Evolutionary conservation across 208 protist species (phyloP).

Genomic region (Phytomonas serpens): DNA sequence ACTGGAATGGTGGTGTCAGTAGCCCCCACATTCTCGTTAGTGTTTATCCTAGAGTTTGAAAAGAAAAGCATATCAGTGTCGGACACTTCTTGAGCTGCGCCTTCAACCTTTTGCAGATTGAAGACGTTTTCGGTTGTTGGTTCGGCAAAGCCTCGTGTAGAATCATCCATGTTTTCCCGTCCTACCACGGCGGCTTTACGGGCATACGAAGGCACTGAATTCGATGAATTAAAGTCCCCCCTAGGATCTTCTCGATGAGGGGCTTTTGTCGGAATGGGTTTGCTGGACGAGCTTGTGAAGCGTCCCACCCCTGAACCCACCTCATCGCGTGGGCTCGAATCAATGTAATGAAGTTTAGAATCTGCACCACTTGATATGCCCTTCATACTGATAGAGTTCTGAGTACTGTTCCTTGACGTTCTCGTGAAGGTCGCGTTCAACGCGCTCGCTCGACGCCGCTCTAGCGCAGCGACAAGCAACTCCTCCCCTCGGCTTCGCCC

Average conservation of each 20-base stretch:
- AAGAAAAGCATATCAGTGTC: background rate
- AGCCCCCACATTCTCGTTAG: background rate
- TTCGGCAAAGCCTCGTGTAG: background rate
- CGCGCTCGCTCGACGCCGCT: background rate
- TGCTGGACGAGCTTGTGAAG: background rate
- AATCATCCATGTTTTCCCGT: background rate
- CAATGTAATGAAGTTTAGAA: background rate
- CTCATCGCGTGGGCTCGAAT: background rate
- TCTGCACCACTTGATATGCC: background rate
- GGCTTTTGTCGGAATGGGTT: background rate
- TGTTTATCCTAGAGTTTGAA: background rate
- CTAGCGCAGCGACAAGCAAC: background rate
- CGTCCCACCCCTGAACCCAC: background rate
- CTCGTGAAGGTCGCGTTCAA: background rate
- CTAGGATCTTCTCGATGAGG: background rate
- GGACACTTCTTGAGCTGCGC: background rate
- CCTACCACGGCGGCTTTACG: background rate
- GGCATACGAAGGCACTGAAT: background rate
- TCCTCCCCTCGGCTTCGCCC: conserved; percentile 9
- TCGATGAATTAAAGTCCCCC: background rate
- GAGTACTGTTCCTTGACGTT: background rate
- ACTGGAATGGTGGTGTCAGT: background rate
- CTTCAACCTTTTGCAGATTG: background rate
- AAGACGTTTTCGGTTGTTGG: background rate
- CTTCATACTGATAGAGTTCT: background rate